phyloP scores from a whole-genome alignment of 1,139 yeast genomes.

The Saccharomyces hybrid region DNA sequence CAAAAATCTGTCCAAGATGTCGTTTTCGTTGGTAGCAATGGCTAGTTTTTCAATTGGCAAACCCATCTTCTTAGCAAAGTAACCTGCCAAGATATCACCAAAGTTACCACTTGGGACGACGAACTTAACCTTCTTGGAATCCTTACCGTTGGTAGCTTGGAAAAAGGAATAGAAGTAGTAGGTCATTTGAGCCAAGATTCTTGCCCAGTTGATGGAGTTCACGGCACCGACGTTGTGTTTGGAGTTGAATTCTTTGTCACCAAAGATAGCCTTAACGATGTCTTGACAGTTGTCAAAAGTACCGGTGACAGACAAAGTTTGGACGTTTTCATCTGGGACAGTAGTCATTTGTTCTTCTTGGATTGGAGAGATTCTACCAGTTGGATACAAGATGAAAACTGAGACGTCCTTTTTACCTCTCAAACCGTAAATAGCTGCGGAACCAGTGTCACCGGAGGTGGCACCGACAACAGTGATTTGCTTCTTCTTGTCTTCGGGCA shows the following conservation, averaged over 20 bases:
- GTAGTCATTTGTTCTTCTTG: constrained; percentile 99
- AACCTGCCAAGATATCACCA: constrained; percentile 96
- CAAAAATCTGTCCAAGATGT: constrained; percentile 86
- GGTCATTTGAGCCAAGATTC: constrained; percentile 94
- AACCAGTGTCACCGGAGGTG: constrained; percentile 97
- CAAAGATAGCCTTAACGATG: constrained; percentile 85
- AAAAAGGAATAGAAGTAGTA: constrained; percentile 91
- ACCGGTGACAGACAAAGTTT: constrained; percentile 88
- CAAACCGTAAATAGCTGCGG: constrained; percentile 96
- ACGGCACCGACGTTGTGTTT: constrained; percentile 95
- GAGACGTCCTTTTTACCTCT: constrained; percentile 95
- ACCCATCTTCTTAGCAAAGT: constrained; percentile 91
- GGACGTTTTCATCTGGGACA: constrained; percentile 88
- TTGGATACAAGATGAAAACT: constrained; percentile 91
- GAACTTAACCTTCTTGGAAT: constrained; percentile 51
- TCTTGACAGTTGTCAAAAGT: constrained; percentile 98
- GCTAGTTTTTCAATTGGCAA: constrained; percentile 78
- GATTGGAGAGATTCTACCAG: constrained; percentile 93
- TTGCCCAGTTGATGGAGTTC: constrained; percentile 97
- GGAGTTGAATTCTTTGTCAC: constrained; percentile 77
- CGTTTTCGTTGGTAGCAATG: constrained; percentile 93
- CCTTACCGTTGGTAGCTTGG: constrained; percentile 47
- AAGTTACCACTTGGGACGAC: constrained; percentile 98
- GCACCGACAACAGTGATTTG: constrained; percentile 96
- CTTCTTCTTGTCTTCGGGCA: constrained; percentile 57